Conservation (phyloP, 2,329 filamentous ascomycete genomes). For the Dothistroma pini region DNA sequence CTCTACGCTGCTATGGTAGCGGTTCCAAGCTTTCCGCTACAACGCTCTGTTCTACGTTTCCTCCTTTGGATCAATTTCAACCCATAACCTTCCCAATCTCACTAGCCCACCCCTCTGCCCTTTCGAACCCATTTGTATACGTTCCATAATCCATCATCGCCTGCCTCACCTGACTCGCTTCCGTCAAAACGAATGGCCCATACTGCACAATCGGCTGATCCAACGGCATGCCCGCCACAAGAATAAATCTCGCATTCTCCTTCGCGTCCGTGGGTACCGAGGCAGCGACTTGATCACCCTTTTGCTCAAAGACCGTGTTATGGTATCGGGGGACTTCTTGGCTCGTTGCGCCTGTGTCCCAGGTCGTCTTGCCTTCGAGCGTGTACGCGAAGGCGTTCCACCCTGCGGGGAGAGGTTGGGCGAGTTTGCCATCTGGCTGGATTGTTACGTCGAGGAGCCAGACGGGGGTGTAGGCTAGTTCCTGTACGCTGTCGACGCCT, state of each 20-base stretch:
- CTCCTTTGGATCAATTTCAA: neutral
- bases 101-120: constrained; percentile 73
- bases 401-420: constrained; percentile 68
- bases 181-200: constrained; percentile 73
- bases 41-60: no score
- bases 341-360: constrained; percentile 53
- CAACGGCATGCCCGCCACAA: constrained; percentile 74
- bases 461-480: constrained; percentile 94
- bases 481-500: constrained; percentile 80
- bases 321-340: constrained; percentile 65
- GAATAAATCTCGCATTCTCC: constrained; percentile 57
- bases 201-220: constrained; percentile 81
- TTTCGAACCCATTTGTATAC: constrained; percentile 73
- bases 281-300: constrained; percentile 71
- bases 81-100: constrained; percentile 79
- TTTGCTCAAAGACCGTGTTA: constrained; percentile 82
- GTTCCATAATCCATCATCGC: constrained; percentile 73
- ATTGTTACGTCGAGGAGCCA: constrained; percentile 87
- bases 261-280: constrained; percentile 65
- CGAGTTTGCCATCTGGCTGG: constrained; percentile 71
- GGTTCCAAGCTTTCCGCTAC: no score
- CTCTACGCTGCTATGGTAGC: neutral
- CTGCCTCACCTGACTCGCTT: constrained; percentile 68
- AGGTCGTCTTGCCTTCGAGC: constrained; percentile 67
- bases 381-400: constrained; percentile 93